These are phyloP conservation scores for Termitomyces sp. DNA, from an alignment of 768 basidiomycete genomes.

Conservation along the genomic window DNA sequence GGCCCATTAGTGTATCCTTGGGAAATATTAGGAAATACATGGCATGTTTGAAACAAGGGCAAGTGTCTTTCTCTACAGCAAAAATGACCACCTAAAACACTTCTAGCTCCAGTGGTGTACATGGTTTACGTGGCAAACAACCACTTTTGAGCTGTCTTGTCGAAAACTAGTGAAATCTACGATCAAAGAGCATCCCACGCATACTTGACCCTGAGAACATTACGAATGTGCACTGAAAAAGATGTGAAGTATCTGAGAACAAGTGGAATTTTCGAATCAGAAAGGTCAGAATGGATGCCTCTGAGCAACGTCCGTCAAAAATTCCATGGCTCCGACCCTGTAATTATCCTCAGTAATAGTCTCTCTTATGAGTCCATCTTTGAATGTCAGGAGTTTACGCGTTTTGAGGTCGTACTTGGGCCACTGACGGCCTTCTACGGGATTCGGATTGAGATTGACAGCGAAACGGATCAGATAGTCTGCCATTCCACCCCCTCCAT, in stretches of 20 bases:
- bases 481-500: conserved; percentile 33
- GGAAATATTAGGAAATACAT: no score
- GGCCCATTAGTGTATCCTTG: neutral
- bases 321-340: conserved; percentile 32
- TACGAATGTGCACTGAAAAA: no score
- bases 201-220: no score
- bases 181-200: no score
- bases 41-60: no score
- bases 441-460: conserved; percentile 39
- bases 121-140: no score
- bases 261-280: neutral
- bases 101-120: no score
- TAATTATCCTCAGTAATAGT: conserved; percentile 37
- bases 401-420: conserved; percentile 33
- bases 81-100: no score
- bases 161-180: no score
- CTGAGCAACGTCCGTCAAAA: conserved; percentile 27
- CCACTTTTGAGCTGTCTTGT: no score
- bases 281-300: conserved; percentile 22
- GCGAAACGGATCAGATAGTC: conserved; percentile 44
- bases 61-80: no score
- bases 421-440: conserved; percentile 29
- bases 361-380: conserved; percentile 26
- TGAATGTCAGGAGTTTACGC: conserved; percentile 35
- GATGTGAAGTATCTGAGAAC: neutral